Evolutionary conservation across 805 yeast species (phyloP), one percentile per base, ranked within the genome.

Genomic region (Pichia insulana): DNA sequence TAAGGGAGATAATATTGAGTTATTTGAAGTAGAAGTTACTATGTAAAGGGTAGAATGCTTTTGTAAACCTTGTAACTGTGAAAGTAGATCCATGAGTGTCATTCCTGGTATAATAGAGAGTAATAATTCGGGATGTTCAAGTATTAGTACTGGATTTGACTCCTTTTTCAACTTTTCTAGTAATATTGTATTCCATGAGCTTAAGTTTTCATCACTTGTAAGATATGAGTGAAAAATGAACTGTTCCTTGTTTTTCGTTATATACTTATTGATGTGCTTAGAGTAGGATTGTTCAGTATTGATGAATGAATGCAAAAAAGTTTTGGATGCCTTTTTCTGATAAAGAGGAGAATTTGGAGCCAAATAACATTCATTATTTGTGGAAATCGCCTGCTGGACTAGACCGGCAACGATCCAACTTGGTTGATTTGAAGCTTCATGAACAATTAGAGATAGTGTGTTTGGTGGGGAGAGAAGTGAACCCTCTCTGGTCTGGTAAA

Each of bases 191-290:
- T 47, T 40, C 63, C 58, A 44, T 54, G 41, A 62, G 2, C 65
- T 54, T 43, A 64, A 62, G 27, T 63, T 11, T 22, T 35, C 11
- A 16, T 19, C 51, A 26, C 55, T 53, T 10, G 61, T 50, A 42
- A 73, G 59, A 42, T 67, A 62, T 46, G 71, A 73, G 17, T 70
- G 47, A 45, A 60, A 71, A 15, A 51, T 52, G 48, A 71, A 69
- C 25, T 37, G 17, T 4, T 55, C 51, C 2, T 42, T 19, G 9
- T 36, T 34, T 13, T 40, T 30, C 3, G 45, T 35, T 2, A 44
- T 30, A 31, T 28, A 39, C 30, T 39, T 43, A 10, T 27, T 22
- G 8, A 34, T 17, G 16, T 43, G 39, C 15, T 38, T 43, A 7
- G 31, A 35, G 20, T 43, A 43, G 7, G 40, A 19, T 17, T 39